Conservation (phyloP, 495 filamentous ascomycete species). For the Choiromyces venosus region DNA sequence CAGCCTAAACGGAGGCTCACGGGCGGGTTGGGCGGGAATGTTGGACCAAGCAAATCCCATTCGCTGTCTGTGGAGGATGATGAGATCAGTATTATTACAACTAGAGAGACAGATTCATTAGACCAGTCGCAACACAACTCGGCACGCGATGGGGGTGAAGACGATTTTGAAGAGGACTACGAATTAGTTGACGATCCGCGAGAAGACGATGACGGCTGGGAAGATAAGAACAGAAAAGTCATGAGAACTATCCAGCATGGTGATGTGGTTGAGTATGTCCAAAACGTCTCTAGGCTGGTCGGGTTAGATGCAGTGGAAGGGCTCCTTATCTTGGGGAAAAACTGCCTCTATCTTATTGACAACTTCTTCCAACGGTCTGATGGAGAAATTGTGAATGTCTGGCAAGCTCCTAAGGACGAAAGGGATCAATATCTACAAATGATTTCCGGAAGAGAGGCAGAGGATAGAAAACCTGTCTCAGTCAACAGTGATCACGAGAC, state of each 20-base stretch:
- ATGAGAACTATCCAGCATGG: conserved; percentile 88
- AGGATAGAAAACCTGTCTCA: conserved; percentile 51
- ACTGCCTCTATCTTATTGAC: conserved; percentile 86
- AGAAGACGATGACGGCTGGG: conserved; percentile 79
- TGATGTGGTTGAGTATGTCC: conserved; percentile 87
- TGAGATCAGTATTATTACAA: conserved; percentile 42
- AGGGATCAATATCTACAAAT: conserved; percentile 92
- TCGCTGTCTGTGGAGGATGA: conserved; percentile 42
- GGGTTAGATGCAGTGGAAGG: conserved; percentile 90
- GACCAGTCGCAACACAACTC: conserved; percentile 35
- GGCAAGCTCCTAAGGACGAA: conserved; percentile 86
- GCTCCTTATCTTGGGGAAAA: conserved; percentile 86
- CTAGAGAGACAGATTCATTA: conserved; percentile 37
- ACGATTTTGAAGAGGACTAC: conserved; percentile 75
- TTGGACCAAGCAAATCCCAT: conserved; percentile 36
- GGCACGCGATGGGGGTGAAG: conserved; percentile 47
- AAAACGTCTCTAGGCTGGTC: conserved; percentile 89
- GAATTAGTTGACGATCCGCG: conserved; percentile 79
- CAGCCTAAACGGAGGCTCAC: conserved; percentile 65
- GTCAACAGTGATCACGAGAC: conserved; percentile 64
- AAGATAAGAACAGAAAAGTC: conserved; percentile 96
- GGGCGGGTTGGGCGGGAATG: conserved; percentile 35
- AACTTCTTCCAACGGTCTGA: conserved; percentile 90
- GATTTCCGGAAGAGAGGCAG: conserved; percentile 71
- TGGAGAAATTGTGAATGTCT: conserved; percentile 92